Evolutionary conservation across 2,329 filamentous ascomycete genomes (phyloP).

Genomic region (Emergomyces pasteurianus): DNA sequence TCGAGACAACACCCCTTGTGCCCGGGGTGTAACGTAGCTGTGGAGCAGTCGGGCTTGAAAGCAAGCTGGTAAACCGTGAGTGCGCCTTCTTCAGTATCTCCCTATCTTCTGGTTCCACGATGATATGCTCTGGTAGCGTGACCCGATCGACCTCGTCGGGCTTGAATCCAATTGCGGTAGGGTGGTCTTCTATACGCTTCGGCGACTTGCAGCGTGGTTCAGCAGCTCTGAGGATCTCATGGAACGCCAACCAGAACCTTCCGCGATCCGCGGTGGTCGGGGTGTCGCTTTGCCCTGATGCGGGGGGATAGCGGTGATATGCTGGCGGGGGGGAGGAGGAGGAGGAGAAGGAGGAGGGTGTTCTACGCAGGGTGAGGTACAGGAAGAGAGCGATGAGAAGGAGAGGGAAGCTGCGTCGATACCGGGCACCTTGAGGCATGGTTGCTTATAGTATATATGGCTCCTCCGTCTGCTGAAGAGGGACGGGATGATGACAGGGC

Average conservation of each 20-base stretch:
- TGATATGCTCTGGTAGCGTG: slow-evolving; percentile 9
- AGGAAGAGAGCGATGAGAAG: slow-evolving; percentile 4
- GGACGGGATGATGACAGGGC: too few relatives aligned
- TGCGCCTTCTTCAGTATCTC: slow-evolving; percentile 10
- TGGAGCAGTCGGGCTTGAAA: slow-evolving; percentile 6
- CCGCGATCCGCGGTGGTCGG: slow-evolving; percentile 7
- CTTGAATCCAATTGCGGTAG: slow-evolving; percentile 9
- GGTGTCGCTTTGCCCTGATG: background rate
- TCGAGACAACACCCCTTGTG: slow-evolving; percentile 11
- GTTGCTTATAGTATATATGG: background rate
- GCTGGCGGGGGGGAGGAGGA: background rate
- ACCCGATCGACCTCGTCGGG: slow-evolving; percentile 9
- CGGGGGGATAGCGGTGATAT: background rate
- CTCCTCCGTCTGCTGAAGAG: background rate
- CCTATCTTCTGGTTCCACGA: slow-evolving; percentile 7
- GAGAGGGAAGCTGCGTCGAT: slow-evolving; percentile 6
- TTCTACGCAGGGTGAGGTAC: slow-evolving; percentile 3
- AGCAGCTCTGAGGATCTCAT: slow-evolving; percentile 9
- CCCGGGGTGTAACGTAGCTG: slow-evolving; percentile 6
- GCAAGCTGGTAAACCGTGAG: slow-evolving; percentile 6
- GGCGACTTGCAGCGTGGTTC: slow-evolving; percentile 10
- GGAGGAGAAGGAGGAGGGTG: background rate
- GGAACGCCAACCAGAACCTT: slow-evolving; percentile 10
- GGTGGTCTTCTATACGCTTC: slow-evolving; percentile 7
- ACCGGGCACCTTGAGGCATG: slow-evolving; percentile 6